Base-by-base conservation (phyloP, 805 yeast species). In the Monosporozyma solicola region DNA sequence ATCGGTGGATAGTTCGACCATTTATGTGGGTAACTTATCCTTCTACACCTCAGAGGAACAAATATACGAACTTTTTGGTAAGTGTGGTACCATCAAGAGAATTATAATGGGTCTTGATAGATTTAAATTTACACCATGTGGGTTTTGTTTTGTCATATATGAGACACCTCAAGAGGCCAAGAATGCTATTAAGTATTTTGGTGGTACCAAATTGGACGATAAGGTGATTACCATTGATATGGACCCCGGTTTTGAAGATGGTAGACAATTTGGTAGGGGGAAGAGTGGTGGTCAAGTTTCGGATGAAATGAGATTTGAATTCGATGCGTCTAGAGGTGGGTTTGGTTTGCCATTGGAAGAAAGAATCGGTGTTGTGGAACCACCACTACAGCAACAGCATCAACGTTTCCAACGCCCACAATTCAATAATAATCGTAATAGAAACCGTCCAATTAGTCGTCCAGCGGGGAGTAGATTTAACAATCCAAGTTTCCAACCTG, bases 101-200 rank as follows among this genome's bases (percentile, higher is more conserved):
- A 87, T 91, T 44, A 83, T 92, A 50, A 94, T 94, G 98, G 99
- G 99, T 0, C 77, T 94, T 39, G 97, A 94, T 67, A 78, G 97
- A 58, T 84, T 84, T 66, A 85, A 87, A 59, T 82, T 84, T 62
- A 91, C 97, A 1, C 99, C 99, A 1, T 91, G 98, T 66, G 98
- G 99, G 16, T 92, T 94, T 68, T 91, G 97, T 66, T 94, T 94
- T 66, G 90, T 94, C 41, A 85, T 89, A 47, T 94, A 84, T 67
- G 78, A 77, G 51, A 68, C 73, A 31, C 83, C 83, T 46, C 76
- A 76, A 49, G 90, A 87, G 49, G 89, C 97, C 1, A 73, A 90
- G 51, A 82, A 85, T 58, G 87, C 97, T 2, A 80, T 92, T 65
- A 87, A 89, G 66, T 92, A 82, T 63, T 72, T 94, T 49, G 83